Percentiles rank a stretch among this genome's conserved stretches.
phyloP scores from a whole-genome alignment of 2,329 filamentous ascomycete species.

The Trichothecium roseum region DNA sequence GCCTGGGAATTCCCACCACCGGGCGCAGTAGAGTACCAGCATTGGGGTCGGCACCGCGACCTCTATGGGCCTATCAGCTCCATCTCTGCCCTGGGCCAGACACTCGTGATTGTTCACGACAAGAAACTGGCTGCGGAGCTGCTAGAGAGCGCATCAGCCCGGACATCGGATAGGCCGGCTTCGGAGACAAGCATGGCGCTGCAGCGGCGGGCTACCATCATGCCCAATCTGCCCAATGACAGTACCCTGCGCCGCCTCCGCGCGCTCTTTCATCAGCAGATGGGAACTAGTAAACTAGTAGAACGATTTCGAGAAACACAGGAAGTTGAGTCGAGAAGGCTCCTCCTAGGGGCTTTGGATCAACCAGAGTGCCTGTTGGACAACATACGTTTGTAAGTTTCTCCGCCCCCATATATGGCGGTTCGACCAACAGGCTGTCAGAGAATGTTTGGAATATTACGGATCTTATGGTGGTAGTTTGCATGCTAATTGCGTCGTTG shows the following conservation, averaged over 20 bases:
- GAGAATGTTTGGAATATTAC: background rate
- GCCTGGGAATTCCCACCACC: slow-evolving; percentile 28
- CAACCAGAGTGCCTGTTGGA: slow-evolving; percentile 10
- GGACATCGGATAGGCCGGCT: slow-evolving; percentile 8
- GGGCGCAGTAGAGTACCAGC: slow-evolving; percentile 16
- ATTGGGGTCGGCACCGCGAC: slow-evolving; percentile 24
- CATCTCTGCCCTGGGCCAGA: slow-evolving; percentile 14
- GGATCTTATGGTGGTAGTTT: background rate
- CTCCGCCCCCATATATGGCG: background rate
- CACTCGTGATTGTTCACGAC: slow-evolving; percentile 30
- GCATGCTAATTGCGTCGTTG: slow-evolving; percentile 11
- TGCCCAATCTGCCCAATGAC: slow-evolving; percentile 9
- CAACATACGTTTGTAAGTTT: slow-evolving; percentile 16
- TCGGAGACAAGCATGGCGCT: slow-evolving; percentile 6
- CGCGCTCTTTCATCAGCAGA: slow-evolving; percentile 18
- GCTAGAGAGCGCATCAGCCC: slow-evolving; percentile 14
- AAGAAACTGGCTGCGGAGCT: slow-evolving; percentile 21
- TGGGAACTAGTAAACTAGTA: slow-evolving; percentile 13
- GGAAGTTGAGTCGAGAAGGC: slow-evolving; percentile 14
- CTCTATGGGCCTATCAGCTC: slow-evolving; percentile 17
- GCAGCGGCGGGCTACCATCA: slow-evolving; percentile 8
- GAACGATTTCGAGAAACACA: slow-evolving; percentile 12
- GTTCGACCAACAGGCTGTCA: too few species aligned
- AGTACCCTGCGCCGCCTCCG: slow-evolving; percentile 10
- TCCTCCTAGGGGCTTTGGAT: slow-evolving; percentile 13